phyloP scores from a whole-genome alignment of 1,284 basidiomycete species.

The Lignosus rhinocerotis region DNA sequence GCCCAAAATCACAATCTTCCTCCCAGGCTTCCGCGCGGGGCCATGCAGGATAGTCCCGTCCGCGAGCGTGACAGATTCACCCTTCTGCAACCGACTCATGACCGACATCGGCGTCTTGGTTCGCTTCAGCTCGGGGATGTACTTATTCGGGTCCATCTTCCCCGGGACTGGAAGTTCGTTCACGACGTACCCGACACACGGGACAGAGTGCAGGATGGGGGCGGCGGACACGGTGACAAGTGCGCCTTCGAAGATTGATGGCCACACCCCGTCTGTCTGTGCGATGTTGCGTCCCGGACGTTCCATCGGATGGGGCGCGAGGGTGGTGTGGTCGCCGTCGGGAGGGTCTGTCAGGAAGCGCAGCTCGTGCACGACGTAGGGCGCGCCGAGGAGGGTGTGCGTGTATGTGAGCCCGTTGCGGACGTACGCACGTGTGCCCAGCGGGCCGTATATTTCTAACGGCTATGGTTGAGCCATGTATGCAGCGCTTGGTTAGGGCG shows the following conservation, averaged over 20 bases:
- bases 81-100: conserved; percentile 70
- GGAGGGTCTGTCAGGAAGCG: conserved; percentile 59
- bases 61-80: conserved; percentile 66
- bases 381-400: conserved; percentile 65
- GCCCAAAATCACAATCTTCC: conserved; percentile 78
- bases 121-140: conserved; percentile 65
- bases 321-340: conserved; percentile 46
- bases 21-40: conserved; percentile 65
- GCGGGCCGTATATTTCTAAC: conserved; percentile 89
- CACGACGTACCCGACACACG: conserved; percentile 84
- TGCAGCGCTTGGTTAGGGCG: not conserved
- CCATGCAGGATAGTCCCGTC: conserved; percentile 81
- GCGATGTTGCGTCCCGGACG: conserved; percentile 67
- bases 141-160: conserved; percentile 69
- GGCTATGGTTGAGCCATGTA: conserved; percentile 28
- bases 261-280: conserved; percentile 71
- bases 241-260: conserved; percentile 58
- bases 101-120: conserved; percentile 73
- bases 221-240: conserved; percentile 79
- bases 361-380: conserved; percentile 91
- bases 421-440: conserved; percentile 82
- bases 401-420: conserved; percentile 75
- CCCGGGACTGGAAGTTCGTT: conserved; percentile 75
- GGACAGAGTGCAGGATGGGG: conserved; percentile 80
- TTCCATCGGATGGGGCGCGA: conserved; percentile 58